Evolutionary conservation across 768 basidiomycete genomes (phyloP).

Genomic region (Xerocomellus amylosporus): DNA sequence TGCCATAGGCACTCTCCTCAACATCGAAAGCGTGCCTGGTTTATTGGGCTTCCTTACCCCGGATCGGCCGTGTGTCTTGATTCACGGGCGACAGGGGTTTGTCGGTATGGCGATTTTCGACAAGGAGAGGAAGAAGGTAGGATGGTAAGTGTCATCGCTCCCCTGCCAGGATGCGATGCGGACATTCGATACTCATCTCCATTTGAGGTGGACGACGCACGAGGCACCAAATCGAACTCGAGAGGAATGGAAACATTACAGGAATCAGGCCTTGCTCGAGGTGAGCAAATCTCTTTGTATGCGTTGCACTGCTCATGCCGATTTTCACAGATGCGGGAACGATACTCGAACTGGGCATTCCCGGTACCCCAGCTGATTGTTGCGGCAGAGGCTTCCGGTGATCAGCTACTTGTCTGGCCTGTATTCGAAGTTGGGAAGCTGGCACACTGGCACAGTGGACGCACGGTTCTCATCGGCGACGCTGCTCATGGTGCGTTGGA

Average conservation of each 20-base stretch:
- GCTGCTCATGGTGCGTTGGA: constrained; percentile 29
- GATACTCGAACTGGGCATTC: constrained; percentile 28
- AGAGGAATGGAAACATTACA: constrained; percentile 30
- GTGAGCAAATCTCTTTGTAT: constrained; percentile 1
- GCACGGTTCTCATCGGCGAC: constrained; percentile 31
- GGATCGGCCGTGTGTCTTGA: constrained; percentile 30
- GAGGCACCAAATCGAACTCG: constrained; percentile 26
- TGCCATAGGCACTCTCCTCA: constrained; percentile 20
- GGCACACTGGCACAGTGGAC: constrained; percentile 23
- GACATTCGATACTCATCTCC: neutral
- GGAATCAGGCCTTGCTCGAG: constrained; percentile 19
- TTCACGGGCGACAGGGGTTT: constrained; percentile 27
- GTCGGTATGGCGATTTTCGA: constrained; percentile 30
- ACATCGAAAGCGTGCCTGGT: constrained; percentile 20
- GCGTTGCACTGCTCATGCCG: neutral
- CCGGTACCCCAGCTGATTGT: constrained; percentile 28
- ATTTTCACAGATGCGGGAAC: constrained; percentile 20
- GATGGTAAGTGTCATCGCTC: constrained; percentile 18
- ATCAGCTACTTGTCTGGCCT: constrained; percentile 28
- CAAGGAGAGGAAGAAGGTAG: constrained; percentile 21
- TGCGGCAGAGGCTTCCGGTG: constrained; percentile 15
- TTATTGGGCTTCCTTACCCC: constrained; percentile 16
- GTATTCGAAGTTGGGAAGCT: constrained; percentile 25
- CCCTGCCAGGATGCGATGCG: neutral
- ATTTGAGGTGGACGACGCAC: constrained; percentile 29